A percentile compares a stretch with the other conserved stretches of the same genome.
These are phyloP conservation scores for Leptographium lundbergii DNA, from an alignment of 2,329 filamentous ascomycete genomes.

Conservation along the genomic window DNA sequence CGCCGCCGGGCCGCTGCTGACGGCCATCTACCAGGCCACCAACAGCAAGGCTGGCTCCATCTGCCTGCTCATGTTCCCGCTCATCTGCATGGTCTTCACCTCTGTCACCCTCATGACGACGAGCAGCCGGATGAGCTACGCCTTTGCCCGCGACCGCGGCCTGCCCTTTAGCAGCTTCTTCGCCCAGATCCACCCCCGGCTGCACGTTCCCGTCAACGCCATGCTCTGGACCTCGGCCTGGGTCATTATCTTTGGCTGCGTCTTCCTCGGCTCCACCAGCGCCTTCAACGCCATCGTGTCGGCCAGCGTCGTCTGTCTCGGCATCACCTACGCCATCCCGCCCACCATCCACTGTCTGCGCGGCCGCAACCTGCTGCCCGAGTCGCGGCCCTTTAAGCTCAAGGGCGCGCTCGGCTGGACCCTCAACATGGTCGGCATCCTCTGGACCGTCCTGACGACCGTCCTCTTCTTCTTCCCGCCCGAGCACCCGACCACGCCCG, in stretches of 20 bases:
- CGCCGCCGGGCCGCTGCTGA: conserved; percentile 20
- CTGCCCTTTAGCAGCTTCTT: conserved; percentile 50
- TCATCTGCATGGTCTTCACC: conserved; percentile 52
- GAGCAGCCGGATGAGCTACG: conserved; percentile 42
- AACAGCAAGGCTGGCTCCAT: conserved; percentile 46
- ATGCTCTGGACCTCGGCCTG: conserved; percentile 43
- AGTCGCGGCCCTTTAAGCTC: conserved; percentile 25
- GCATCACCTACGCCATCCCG: conserved; percentile 63
- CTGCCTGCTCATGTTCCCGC: conserved; percentile 54
- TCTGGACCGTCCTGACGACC: conserved; percentile 57
- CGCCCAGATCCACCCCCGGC: conserved; percentile 44
- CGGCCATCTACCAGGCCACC: conserved; percentile 46
- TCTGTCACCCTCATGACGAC: conserved; percentile 54
- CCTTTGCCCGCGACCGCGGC: conserved; percentile 55
- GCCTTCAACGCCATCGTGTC: conserved; percentile 43
- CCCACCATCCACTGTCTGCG: conserved; percentile 56
- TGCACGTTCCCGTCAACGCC: conserved; percentile 55
- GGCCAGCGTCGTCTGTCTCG: conserved; percentile 38
- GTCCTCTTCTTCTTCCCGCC: conserved; percentile 67
- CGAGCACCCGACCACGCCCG: conserved; percentile 46
- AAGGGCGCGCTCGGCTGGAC: conserved; percentile 24
- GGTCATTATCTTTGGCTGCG: conserved; percentile 36
- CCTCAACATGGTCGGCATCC: conserved; percentile 35
- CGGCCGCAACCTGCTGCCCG: conserved; percentile 52
- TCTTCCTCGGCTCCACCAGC: conserved; percentile 50